phyloP scores from a whole-genome alignment of 78 protist species.

The Dictyostelium intermedium region DNA sequence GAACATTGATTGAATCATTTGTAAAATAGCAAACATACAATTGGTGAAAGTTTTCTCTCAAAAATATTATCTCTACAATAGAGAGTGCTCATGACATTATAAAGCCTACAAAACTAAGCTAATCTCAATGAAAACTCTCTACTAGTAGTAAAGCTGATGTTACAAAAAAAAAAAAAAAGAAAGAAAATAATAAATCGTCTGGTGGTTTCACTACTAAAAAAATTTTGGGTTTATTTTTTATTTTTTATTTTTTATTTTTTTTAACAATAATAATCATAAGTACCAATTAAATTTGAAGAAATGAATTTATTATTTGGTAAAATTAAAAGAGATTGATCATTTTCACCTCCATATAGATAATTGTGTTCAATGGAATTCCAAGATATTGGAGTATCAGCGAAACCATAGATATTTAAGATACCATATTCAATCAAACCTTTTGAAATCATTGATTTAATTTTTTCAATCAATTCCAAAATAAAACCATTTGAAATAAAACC shows the following conservation, averaged over 20 bases:
- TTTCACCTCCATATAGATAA: constrained; percentile 36
- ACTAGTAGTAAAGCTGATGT: too few species aligned
- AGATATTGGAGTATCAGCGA: constrained; percentile 51
- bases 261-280: constrained; percentile 22
- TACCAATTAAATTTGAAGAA: not conserved
- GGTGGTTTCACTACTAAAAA: too few species aligned
- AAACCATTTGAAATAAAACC: constrained; percentile 20
- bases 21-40: constrained; percentile 96
- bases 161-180: too few species aligned
- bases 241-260: not conserved
- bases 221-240: not conserved
- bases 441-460: not conserved
- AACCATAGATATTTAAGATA: constrained; percentile 16
- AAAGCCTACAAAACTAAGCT: too few species aligned
- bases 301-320: constrained; percentile 2
- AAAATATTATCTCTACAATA: too few species aligned
- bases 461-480: not conserved
- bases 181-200: too few species aligned
- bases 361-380: constrained; percentile 47
- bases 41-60: constrained; percentile 94
- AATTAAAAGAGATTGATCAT: constrained; percentile 25
- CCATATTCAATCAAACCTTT: constrained; percentile 33
- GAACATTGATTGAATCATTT: constrained; percentile 99
- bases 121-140: too few species aligned
- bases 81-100: too few species aligned